These are phyloP conservation scores for Aleurites moluccanus DNA, from an alignment of 441 rosid species.

Conservation along the genomic window DNA sequence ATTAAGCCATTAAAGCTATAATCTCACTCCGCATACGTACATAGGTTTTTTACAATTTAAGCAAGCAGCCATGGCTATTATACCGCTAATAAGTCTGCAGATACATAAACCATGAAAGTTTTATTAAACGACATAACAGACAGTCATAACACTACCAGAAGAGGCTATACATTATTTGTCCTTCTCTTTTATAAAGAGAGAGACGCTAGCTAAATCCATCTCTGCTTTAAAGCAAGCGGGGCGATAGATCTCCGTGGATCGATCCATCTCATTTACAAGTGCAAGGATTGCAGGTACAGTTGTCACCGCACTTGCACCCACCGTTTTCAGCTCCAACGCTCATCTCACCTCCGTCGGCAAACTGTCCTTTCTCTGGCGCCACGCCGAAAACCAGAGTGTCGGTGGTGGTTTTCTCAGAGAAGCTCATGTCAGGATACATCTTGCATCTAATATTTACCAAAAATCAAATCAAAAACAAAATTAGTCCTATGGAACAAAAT, in stretches of 20 bases:
- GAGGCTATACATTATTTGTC: background rate
- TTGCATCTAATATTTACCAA: conserved; percentile 53
- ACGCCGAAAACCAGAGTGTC: conserved; percentile 56
- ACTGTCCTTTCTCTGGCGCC: conserved; percentile 41
- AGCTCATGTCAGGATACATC: conserved; percentile 64
- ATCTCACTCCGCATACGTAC: background rate
- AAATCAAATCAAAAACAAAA: background rate
- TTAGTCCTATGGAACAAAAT: background rate
- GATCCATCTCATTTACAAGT: conserved; percentile 55
- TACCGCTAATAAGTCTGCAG: no score
- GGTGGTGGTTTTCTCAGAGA: conserved; percentile 47
- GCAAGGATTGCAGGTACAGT: conserved; percentile 88
- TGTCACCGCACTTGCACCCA: conserved; percentile 72
- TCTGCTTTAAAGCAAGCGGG: conserved; percentile 30
- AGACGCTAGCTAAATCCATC: no score
- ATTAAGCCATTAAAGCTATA: background rate
- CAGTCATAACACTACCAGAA: background rate
- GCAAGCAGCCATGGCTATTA: background rate
- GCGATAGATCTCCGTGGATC: background rate
- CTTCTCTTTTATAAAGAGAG: no score
- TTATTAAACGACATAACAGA: background rate
- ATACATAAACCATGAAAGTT: background rate
- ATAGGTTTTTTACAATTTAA: background rate
- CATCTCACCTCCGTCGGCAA: conserved; percentile 42
- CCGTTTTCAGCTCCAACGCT: conserved; percentile 54